Evolutionary conservation across 192 early-diverging fungal genomes (phyloP), one percentile per base, ranked within the genome.

Genomic region (Rhizophagus clarus): DNA sequence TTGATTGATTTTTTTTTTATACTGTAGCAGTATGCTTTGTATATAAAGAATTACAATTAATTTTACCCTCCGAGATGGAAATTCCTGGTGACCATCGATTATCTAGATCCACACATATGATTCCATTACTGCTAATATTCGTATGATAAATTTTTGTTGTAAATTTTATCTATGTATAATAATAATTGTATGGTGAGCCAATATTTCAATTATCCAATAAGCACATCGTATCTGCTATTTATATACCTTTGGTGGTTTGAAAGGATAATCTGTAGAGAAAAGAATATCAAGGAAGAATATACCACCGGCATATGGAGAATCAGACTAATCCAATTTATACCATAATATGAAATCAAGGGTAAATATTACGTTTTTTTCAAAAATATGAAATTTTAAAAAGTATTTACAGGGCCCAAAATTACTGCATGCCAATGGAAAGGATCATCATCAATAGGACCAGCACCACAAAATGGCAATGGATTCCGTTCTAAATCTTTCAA

Each of bases 71-170:
- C 77, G 96, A 97, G 76, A 99, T 97, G 76, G 97, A 97, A 76
- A 99, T 88, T 61, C 96, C 96, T 77, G 98, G 97, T 73, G 95
- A 97, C 98, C 98, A 99, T 83, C 98, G 97, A 83, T 98, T 97
- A 82, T 91, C 96, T 84, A 99, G 97, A 85, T 99, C 98, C 84
- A 98, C 87, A 83, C 97, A 99, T 84, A 99, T 99, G 85, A 91
- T 93, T 71, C 98, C 98, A 85, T 97, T 97, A 87, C 91, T 93
- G 90, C 98, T 98, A 87, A 99, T 98, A 90, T 99, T 99, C 72
- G 97, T 96, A 87, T 99, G 98, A 82, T 99, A 99, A 81, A 99
- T 97, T 81, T 92, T 89, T 67, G 97, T 99, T 77, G 94, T 97
- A 85, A 98, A 99, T 87, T 90, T 94, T 62, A 99, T 90, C 91